These are phyloP conservation scores for Pseudocercospora pini-densiflorae DNA, from an alignment of 2,329 filamentous ascomycete genomes.

Conservation along the genomic window DNA sequence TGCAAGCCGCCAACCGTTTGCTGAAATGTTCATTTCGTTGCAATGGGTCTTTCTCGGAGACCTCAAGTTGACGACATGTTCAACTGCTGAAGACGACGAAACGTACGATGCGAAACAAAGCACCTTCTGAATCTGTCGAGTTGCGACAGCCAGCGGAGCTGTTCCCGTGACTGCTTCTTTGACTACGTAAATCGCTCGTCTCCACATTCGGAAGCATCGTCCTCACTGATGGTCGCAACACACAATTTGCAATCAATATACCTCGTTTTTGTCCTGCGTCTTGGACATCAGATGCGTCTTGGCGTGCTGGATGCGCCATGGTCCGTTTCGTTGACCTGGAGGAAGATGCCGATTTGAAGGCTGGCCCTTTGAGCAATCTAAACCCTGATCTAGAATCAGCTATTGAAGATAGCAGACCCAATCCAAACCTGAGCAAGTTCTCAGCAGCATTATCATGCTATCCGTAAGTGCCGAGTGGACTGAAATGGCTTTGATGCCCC, in stretches of 20 bases:
- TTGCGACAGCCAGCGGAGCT: no score
- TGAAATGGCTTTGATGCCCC: not conserved
- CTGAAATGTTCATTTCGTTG: not conserved
- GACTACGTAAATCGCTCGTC: not conserved
- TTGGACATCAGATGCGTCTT: conserved; percentile 21
- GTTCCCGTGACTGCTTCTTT: not conserved
- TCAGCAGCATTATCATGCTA: conserved; percentile 69
- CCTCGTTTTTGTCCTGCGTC: not conserved
- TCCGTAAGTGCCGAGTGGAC: conserved; percentile 58
- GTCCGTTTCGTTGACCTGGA: conserved; percentile 52
- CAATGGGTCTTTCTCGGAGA: not conserved
- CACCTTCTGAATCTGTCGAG: not conserved
- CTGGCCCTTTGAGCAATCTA: conserved; percentile 29
- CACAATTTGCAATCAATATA: not conserved
- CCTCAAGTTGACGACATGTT: not conserved
- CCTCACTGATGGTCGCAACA: not conserved
- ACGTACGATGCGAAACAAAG: not conserved
- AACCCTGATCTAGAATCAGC: conserved; percentile 26
- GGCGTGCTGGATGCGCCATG: conserved; percentile 38
- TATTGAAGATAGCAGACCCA: conserved; percentile 42
- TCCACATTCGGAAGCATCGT: not conserved
- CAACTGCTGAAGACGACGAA: not conserved
- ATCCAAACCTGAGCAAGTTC: conserved; percentile 63
- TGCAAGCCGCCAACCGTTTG: not conserved
- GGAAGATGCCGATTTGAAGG: conserved; percentile 41